Evolutionary conservation across 2,329 filamentous ascomycete species (phyloP).

Genomic region (Penicillium hesseltinei): DNA sequence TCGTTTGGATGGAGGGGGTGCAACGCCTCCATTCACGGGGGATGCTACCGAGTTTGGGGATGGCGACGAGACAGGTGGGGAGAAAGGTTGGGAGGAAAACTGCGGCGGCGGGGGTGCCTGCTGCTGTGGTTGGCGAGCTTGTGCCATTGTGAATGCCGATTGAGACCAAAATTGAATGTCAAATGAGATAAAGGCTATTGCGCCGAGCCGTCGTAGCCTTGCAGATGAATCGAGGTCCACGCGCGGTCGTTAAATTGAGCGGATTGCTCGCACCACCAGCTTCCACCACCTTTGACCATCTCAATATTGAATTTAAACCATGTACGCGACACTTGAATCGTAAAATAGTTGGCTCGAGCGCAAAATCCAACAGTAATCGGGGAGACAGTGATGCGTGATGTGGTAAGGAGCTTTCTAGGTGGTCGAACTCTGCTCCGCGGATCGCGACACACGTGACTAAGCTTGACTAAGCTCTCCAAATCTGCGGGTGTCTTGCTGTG

Average conservation of each 20-base stretch:
- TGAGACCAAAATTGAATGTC: constrained; percentile 8
- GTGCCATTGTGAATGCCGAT: constrained; percentile 52
- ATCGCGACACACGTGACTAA: constrained; percentile 25
- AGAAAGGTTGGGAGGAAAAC: constrained; percentile 57
- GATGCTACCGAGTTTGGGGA: constrained; percentile 58
- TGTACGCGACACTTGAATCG: constrained; percentile 13
- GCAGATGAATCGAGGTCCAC: constrained; percentile 27
- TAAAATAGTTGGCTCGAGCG: background rate
- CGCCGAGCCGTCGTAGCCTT: constrained; percentile 24
- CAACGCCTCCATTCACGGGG: constrained; percentile 45
- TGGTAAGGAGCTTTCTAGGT: constrained; percentile 23
- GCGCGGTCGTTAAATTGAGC: constrained; percentile 37
- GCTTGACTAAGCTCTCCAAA: constrained; percentile 9
- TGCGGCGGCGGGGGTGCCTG: constrained; percentile 41
- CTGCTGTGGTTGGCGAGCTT: constrained; percentile 49
- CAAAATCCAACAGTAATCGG: constrained; percentile 3
- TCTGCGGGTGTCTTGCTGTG: background rate
- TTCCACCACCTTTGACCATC: constrained; percentile 39
- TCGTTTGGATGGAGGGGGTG: constrained; percentile 72
- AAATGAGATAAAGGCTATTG: constrained; percentile 20
- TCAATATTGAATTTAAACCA: constrained; percentile 29
- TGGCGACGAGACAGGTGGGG: constrained; percentile 60
- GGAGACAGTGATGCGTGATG: constrained; percentile 12
- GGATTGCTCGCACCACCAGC: constrained; percentile 39
- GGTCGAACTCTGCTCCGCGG: constrained; percentile 25